These are phyloP conservation scores for Penicillium sp. DNA, from an alignment of 2,329 filamentous ascomycete genomes.

Conservation along the genomic window DNA sequence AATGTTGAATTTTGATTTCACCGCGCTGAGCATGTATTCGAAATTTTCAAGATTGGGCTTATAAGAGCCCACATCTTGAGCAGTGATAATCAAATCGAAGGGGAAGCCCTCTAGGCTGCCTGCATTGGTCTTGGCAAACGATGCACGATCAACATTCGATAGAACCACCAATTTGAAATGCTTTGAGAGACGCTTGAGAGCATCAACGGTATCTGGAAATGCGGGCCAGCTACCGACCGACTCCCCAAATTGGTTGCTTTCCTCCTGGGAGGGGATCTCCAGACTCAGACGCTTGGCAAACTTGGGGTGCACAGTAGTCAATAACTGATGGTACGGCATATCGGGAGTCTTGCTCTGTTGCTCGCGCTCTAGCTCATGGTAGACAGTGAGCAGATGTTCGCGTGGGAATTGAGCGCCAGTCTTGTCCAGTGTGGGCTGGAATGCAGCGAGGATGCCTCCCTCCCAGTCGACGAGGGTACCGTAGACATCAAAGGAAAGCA, in stretches of 20 bases:
- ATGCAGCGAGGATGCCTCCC: conserved; percentile 56
- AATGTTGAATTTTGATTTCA: conserved; percentile 57
- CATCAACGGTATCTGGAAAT: conserved; percentile 57
- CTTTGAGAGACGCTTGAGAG: conserved; percentile 49
- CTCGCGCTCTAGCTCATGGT: conserved; percentile 35
- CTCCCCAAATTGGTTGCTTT: conserved; percentile 49
- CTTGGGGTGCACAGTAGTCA: conserved; percentile 47
- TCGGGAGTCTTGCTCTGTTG: conserved; percentile 56
- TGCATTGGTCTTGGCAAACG: conserved; percentile 49
- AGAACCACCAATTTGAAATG: conserved; percentile 56
- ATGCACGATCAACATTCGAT: conserved; percentile 56
- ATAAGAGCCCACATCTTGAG: conserved; percentile 68
- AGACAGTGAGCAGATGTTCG: conserved; percentile 15
- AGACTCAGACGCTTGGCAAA: conserved; percentile 30
- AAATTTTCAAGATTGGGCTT: conserved; percentile 69
- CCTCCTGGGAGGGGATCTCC: conserved; percentile 19
- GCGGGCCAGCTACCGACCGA: conserved; percentile 53
- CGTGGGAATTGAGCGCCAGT: conserved; percentile 39
- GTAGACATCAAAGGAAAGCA: conserved; percentile 73
- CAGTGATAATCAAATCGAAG: conserved; percentile 67
- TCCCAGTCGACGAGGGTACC: conserved; percentile 79
- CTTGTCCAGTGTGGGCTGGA: conserved; percentile 45
- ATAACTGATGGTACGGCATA: conserved; percentile 59
- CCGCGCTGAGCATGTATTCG: conserved; percentile 58
- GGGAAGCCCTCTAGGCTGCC: conserved; percentile 50